Percentiles rank a stretch among this genome's conserved stretches.
Evolutionary conservation across 148 eudicot species (phyloP).

Genomic region (Pouteria glomerata): DNA sequence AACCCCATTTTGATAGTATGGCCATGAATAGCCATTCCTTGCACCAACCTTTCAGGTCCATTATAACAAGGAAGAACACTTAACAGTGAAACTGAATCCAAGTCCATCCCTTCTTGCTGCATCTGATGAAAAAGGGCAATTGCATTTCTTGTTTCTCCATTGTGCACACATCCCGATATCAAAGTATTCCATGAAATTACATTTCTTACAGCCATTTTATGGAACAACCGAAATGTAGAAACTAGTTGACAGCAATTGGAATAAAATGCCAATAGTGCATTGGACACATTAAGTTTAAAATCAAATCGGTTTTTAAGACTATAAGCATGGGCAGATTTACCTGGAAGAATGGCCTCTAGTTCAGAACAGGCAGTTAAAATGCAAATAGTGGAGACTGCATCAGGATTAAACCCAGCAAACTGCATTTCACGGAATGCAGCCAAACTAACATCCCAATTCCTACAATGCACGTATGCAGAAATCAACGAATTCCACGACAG

Average conservation of each 20-base stretch:
- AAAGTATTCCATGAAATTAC: constrained; percentile 65
- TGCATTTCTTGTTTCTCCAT: constrained; percentile 33
- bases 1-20: constrained; percentile 39
- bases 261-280: constrained; percentile 59
- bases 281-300: constrained; percentile 39
- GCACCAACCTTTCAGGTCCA: constrained; percentile 22
- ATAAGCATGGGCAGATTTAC: constrained; percentile 66
- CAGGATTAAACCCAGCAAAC: constrained; percentile 37
- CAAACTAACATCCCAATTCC: constrained; percentile 30
- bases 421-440: constrained; percentile 46
- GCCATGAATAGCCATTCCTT: constrained; percentile 53
- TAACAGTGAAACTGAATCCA: constrained; percentile 51
- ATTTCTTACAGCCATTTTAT: constrained; percentile 34
- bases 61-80: constrained; percentile 48
- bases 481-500: constrained; percentile 65
- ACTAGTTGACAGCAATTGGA: constrained; percentile 31
- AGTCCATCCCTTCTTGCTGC: constrained; percentile 45
- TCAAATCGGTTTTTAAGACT: constrained; percentile 41
- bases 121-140: constrained; percentile 30
- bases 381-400: constrained; percentile 44
- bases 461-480: constrained; percentile 45
- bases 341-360: constrained; percentile 32
- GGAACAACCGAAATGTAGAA: constrained; percentile 36
- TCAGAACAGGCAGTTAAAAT: constrained; percentile 56
- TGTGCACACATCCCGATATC: constrained; percentile 52